phyloP scores from a whole-genome alignment of 225 moss, liverwort and hornwort genomes.

The Marchantia polymorpha region DNA sequence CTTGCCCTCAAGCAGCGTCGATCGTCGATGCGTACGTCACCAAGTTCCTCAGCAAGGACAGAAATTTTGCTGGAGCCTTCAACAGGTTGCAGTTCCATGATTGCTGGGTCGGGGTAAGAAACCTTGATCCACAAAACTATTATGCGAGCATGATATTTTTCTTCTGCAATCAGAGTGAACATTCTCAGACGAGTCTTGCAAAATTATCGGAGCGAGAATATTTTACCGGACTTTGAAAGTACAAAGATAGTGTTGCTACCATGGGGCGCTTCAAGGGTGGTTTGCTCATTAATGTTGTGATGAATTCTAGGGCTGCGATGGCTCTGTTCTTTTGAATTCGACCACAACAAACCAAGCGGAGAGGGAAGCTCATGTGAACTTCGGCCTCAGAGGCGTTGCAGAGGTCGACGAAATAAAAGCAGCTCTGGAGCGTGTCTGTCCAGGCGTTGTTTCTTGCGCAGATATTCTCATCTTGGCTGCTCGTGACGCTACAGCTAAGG shows the following conservation, averaged over 20 bases:
- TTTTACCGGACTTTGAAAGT: too few relatives aligned
- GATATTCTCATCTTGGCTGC: slow-evolving; percentile 36
- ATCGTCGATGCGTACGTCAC: not conserved
- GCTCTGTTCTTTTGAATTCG: not conserved
- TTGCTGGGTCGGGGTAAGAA: slow-evolving; percentile 18
- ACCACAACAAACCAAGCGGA: slow-evolving; percentile 1
- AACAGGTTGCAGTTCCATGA: slow-evolving; percentile 16
- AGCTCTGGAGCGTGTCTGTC: slow-evolving; percentile 17
- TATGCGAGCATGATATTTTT: too few relatives aligned
- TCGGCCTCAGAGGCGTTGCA: not conserved
- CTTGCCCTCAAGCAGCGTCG: not conserved
- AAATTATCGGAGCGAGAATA: too few relatives aligned
- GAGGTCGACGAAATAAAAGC: slow-evolving; percentile 17
- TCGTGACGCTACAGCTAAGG: slow-evolving; percentile 30
- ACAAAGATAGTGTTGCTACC: too few relatives aligned
- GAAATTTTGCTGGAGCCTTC: slow-evolving; percentile 11
- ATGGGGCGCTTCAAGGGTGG: too few relatives aligned
- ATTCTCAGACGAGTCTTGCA: too few relatives aligned
- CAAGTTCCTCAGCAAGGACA: not conserved
- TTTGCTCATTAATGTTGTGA: too few relatives aligned
- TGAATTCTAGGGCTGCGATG: slow-evolving; percentile 8
- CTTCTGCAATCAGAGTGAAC: too few relatives aligned
- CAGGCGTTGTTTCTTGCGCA: slow-evolving; percentile 29
- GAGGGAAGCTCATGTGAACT: slow-evolving; percentile 3
- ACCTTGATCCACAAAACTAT: too few relatives aligned